phyloP scores from a whole-genome alignment of 192 early-diverging fungal species.

The Podochytrium sp. region DNA sequence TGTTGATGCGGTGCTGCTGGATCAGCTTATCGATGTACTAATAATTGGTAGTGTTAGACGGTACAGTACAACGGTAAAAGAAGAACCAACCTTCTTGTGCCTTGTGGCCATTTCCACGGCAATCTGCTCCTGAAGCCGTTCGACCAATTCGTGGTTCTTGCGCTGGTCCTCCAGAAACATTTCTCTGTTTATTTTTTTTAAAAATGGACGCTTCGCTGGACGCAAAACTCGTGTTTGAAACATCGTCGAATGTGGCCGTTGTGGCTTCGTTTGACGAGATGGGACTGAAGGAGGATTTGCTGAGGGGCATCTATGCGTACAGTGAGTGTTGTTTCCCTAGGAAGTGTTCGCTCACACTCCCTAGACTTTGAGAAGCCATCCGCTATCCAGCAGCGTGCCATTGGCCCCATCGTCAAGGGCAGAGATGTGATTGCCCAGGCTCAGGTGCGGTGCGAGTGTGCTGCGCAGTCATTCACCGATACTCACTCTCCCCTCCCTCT shows the following conservation, averaged over 20 bases:
- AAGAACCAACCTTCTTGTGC: slow-evolving; percentile 62
- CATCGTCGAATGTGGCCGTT: slow-evolving; percentile 83
- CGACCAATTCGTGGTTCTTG: slow-evolving; percentile 84
- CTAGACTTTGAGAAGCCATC: slow-evolving; percentile 86
- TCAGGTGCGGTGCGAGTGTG: slow-evolving; percentile 55
- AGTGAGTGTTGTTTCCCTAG: slow-evolving; percentile 51
- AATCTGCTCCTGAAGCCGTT: slow-evolving; percentile 87
- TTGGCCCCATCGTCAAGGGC: slow-evolving; percentile 87
- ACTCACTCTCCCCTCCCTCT: too few species aligned
- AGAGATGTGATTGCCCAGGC: slow-evolving; percentile 99
- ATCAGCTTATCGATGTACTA: slow-evolving; percentile 80
- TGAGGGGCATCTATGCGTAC: slow-evolving; percentile 97
- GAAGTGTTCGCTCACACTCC: background rate
- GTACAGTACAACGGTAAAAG: background rate
- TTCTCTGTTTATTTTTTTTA: background rate
- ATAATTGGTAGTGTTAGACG: too few species aligned
- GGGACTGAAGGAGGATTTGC: slow-evolving; percentile 94
- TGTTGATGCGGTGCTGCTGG: slow-evolving; percentile 79
- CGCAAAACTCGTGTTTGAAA: slow-evolving; percentile 66
- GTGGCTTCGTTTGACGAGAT: slow-evolving; percentile 93
- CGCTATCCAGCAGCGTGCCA: slow-evolving; percentile 98
- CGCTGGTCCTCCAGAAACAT: slow-evolving; percentile 70
- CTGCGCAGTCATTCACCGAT: background rate
- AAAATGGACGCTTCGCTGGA: slow-evolving; percentile 22
- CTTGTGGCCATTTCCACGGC: slow-evolving; percentile 80